Conservation (phyloP, 352 stramenopile species). For the Phytophthora podocarpi region DNA sequence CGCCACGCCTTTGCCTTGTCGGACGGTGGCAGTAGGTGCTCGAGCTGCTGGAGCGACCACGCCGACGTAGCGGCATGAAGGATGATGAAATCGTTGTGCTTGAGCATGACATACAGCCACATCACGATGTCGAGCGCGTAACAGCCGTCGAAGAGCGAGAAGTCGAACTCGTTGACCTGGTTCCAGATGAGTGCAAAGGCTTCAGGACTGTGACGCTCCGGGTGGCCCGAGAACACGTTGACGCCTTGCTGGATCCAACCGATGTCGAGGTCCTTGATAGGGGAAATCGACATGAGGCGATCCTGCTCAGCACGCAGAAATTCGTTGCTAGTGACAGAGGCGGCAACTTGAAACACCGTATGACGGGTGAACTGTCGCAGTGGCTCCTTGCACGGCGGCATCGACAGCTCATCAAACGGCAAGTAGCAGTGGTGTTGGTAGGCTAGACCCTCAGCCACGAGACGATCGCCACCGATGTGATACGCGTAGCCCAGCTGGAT, state of each 20-base stretch:
- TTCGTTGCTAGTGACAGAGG: slow-evolving; percentile 22
- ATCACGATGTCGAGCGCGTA: slow-evolving; percentile 38
- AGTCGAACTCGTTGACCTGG: slow-evolving; percentile 34
- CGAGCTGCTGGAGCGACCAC: slow-evolving; percentile 45
- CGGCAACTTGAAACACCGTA: slow-evolving; percentile 29
- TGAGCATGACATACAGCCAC: slow-evolving; percentile 44
- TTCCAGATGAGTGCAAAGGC: slow-evolving; percentile 38
- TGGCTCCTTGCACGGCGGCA: slow-evolving; percentile 13
- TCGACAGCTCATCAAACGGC: slow-evolving; percentile 35
- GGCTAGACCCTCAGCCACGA: slow-evolving; percentile 41
- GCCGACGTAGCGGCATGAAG: slow-evolving; percentile 44
- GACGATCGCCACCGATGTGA: slow-evolving; percentile 39
- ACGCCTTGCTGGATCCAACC: slow-evolving; percentile 39
- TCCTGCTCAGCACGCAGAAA: slow-evolving; percentile 37
- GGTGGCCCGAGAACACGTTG: slow-evolving; percentile 36
- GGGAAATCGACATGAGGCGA: slow-evolving; percentile 14
- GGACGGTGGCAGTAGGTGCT: slow-evolving; percentile 35
- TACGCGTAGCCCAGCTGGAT: slow-evolving; percentile 52
- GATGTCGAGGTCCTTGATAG: slow-evolving; percentile 36
- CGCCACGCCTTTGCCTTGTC: slow-evolving; percentile 37
- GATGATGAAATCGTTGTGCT: slow-evolving; percentile 48
- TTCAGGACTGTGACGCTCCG: slow-evolving; percentile 20
- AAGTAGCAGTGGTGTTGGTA: slow-evolving; percentile 46
- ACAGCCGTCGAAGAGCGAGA: slow-evolving; percentile 29
- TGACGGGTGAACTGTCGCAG: slow-evolving; percentile 23